Evolutionary conservation across 2,329 filamentous ascomycete genomes (phyloP).

Genomic region (Aureobasidium sp.): DNA sequence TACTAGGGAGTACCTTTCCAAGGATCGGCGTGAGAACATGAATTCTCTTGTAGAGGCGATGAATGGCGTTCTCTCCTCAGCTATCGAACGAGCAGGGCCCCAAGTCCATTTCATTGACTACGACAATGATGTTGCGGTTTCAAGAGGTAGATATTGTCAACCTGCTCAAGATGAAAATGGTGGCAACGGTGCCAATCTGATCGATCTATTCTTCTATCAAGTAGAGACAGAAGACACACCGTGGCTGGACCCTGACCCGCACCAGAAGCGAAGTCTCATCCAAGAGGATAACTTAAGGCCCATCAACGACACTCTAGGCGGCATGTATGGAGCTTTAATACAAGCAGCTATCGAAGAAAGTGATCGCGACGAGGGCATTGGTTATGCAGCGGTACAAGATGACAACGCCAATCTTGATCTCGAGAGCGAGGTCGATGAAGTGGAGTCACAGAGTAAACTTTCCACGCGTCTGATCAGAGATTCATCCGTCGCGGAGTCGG

Average conservation of each 20-base stretch:
- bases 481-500: neutral
- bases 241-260: neutral
- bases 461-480: neutral
- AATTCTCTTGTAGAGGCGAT: neutral
- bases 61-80: neutral
- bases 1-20: neutral
- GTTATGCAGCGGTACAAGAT: neutral
- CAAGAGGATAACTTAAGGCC: neutral
- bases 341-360: neutral
- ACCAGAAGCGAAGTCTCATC: neutral
- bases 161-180: neutral
- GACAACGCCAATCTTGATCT: neutral
- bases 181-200: neutral
- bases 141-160: neutral
- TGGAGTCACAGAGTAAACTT: neutral
- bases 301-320: neutral
- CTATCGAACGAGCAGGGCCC: neutral
- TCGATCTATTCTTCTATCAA: neutral
- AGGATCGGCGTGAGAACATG: neutral
- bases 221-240: neutral
- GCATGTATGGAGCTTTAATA: neutral
- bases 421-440: neutral
- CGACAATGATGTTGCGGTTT: neutral
- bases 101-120: neutral
- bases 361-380: neutral